phyloP scores from a whole-genome alignment of 495 filamentous ascomycete genomes.

The Staphylotrichum tortipilum region DNA sequence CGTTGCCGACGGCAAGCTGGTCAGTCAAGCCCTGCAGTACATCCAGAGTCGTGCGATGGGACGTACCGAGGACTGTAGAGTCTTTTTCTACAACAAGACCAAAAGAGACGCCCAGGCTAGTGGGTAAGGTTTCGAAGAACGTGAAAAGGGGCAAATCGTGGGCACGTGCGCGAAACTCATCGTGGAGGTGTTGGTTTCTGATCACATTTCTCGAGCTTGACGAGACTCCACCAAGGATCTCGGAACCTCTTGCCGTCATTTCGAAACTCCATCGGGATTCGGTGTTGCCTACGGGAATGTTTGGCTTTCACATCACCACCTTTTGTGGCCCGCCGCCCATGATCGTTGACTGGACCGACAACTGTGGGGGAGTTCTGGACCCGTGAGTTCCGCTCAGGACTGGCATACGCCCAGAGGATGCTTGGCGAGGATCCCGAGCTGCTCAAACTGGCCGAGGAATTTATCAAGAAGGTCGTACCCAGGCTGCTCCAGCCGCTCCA shows the following conservation, averaged over 20 bases:
- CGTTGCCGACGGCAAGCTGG: too few relatives aligned
- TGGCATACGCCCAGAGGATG: constrained; percentile 1
- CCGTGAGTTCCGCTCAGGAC: constrained; percentile 6
- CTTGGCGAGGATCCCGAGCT: constrained; percentile 7
- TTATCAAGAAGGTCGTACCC: constrained; percentile 30
- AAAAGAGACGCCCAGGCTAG: too few relatives aligned
- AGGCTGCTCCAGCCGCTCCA: constrained; percentile 31
- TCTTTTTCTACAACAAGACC: too few relatives aligned
- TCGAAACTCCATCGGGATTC: constrained; percentile 32
- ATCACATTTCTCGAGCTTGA: too few relatives aligned
- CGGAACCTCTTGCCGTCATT: constrained; percentile 24
- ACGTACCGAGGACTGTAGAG: too few relatives aligned
- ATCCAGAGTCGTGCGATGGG: too few relatives aligned
- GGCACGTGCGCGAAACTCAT: too few relatives aligned
- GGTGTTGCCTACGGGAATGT: constrained; percentile 40
- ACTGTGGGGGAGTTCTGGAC: constrained; percentile 38
- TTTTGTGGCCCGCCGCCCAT: constrained; percentile 36
- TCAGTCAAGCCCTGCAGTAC: too few relatives aligned
- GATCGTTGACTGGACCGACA: constrained; percentile 33
- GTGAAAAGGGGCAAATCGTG: too few relatives aligned
- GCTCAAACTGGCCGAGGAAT: background rate
- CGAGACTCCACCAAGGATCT: too few relatives aligned
- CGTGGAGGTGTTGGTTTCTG: too few relatives aligned
- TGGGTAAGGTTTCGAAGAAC: too few relatives aligned
- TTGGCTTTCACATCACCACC: constrained; percentile 41